phyloP scores from a whole-genome alignment of 2,329 filamentous ascomycete genomes.

The Colletotrichum godetiae region DNA sequence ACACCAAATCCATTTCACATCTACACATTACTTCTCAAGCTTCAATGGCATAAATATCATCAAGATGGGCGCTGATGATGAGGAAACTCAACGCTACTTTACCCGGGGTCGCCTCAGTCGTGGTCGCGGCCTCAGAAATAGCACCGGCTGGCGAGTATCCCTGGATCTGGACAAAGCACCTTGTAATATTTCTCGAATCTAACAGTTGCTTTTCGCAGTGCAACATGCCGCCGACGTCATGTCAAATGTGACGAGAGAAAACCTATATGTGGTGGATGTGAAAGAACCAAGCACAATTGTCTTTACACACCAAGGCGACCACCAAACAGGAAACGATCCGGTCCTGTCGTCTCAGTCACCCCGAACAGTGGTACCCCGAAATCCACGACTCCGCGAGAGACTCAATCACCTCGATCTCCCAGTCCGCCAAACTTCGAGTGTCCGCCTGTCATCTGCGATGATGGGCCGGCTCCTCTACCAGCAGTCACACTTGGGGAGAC shows the following conservation, averaged over 20 bases:
- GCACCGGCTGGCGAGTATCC: constrained; percentile 28
- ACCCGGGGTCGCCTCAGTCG: constrained; percentile 27
- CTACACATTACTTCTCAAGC: not conserved
- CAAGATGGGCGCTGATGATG: constrained; percentile 13
- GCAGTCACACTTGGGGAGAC: not conserved
- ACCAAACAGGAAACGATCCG: constrained; percentile 7
- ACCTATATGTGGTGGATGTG: constrained; percentile 37
- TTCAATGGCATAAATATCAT: not conserved
- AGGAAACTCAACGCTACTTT: constrained; percentile 19
- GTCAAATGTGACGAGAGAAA: constrained; percentile 42
- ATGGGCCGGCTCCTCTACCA: not conserved
- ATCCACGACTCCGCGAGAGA: not conserved
- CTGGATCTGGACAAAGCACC: not conserved
- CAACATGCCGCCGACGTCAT: constrained; percentile 34
- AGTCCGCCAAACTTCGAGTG: too few relatives aligned
- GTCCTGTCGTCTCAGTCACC: not conserved
- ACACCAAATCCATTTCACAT: not conserved
- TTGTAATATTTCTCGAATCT: not conserved
- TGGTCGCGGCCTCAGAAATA: constrained; percentile 30
- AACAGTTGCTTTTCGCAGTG: not conserved
- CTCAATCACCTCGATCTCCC: not conserved
- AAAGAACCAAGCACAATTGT: constrained; percentile 15
- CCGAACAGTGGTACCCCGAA: not conserved
- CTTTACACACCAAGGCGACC: constrained; percentile 5
- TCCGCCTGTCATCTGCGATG: not conserved